Conservation (phyloP, 495 filamentous ascomycete species). For the Pyrenula aspistea region DNA sequence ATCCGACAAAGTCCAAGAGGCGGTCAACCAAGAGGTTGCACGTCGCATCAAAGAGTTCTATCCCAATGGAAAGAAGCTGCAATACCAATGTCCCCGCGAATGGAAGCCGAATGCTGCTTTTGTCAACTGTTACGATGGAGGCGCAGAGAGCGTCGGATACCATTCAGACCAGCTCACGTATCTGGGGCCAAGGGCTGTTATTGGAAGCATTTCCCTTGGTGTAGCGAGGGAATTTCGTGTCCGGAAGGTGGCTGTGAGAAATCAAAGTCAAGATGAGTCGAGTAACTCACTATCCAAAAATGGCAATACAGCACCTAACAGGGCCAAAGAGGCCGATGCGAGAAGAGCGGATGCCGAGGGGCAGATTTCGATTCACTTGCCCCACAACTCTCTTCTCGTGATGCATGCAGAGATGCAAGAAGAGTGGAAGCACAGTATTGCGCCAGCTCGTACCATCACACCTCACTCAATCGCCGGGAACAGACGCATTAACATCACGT, state of each 20-base stretch:
- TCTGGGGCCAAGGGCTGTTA: conserved; percentile 74
- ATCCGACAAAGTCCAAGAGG: conserved; percentile 49
- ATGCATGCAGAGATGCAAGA: conserved; percentile 83
- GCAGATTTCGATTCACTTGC: conserved; percentile 82
- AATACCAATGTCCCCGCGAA: conserved; percentile 49
- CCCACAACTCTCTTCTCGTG: conserved; percentile 82
- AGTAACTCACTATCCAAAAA: not conserved
- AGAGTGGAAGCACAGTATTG: conserved; percentile 52
- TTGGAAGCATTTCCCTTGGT: conserved; percentile 81
- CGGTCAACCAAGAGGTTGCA: conserved; percentile 64
- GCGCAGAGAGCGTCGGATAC: conserved; percentile 71
- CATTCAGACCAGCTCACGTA: conserved; percentile 91
- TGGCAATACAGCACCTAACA: conserved; percentile 6
- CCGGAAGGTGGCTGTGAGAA: conserved; percentile 52
- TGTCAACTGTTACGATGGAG: conserved; percentile 84
- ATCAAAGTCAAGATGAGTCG: conserved; percentile 22
- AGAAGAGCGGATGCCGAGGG: conserved; percentile 50
- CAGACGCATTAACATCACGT: conserved; percentile 83
- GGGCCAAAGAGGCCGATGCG: conserved; percentile 1
- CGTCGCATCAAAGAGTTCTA: conserved; percentile 51
- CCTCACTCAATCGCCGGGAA: conserved; percentile 73
- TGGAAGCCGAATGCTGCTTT: conserved; percentile 87
- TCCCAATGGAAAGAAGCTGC: conserved; percentile 56
- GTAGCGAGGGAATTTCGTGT: conserved; percentile 87
- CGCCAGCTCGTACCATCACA: conserved; percentile 59